These are phyloP conservation scores for Symbiodinium natans DNA, from an alignment of 73 alveolate genomes.

Conservation along the genomic window DNA sequence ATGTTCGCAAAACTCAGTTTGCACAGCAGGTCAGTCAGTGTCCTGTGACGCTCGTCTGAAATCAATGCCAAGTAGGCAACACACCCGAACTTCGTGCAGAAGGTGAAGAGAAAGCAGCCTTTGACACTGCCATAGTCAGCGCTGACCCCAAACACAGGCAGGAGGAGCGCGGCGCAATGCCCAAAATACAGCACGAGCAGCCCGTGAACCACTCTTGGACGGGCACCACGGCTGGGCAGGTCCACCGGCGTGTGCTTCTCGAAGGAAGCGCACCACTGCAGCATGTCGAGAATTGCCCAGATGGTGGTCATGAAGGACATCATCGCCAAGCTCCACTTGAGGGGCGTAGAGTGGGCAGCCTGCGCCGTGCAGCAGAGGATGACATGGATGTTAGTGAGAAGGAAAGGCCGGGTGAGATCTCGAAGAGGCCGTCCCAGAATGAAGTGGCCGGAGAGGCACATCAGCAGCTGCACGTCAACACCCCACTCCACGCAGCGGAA, in stretches of 20 bases:
- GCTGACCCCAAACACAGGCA: neutral
- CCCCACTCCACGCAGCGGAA: too few species aligned
- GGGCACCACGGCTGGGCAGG: slow-evolving; percentile 18
- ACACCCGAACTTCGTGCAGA: slow-evolving; percentile 36
- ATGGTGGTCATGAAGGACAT: neutral
- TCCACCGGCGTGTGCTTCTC: slow-evolving; percentile 25
- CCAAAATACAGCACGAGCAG: neutral
- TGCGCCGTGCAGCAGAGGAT: slow-evolving; percentile 33
- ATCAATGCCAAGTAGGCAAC: slow-evolving; percentile 24
- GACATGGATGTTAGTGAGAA: slow-evolving; percentile 30
- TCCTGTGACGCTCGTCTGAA: slow-evolving; percentile 48
- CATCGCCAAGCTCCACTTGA: neutral
- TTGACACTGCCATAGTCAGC: neutral
- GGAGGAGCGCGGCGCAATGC: slow-evolving; percentile 18
- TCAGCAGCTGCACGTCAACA: slow-evolving; percentile 36
- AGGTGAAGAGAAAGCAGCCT: slow-evolving; percentile 39
- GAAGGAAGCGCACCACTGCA: slow-evolving; percentile 16
- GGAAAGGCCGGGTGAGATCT: slow-evolving; percentile 29
- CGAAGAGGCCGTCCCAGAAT: slow-evolving; percentile 31
- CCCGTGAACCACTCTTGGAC: slow-evolving; percentile 30
- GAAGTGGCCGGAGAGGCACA: slow-evolving; percentile 49
- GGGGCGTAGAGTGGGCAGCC: neutral
- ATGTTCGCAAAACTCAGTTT: slow-evolving; percentile 40
- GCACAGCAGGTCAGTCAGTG: slow-evolving; percentile 40
- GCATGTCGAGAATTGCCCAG: slow-evolving; percentile 37